A percentile compares a stretch with the other conserved stretches of the same genome.
Evolutionary conservation across 257 asterid species (phyloP).

Genomic region (Knoxia roxburghii): DNA sequence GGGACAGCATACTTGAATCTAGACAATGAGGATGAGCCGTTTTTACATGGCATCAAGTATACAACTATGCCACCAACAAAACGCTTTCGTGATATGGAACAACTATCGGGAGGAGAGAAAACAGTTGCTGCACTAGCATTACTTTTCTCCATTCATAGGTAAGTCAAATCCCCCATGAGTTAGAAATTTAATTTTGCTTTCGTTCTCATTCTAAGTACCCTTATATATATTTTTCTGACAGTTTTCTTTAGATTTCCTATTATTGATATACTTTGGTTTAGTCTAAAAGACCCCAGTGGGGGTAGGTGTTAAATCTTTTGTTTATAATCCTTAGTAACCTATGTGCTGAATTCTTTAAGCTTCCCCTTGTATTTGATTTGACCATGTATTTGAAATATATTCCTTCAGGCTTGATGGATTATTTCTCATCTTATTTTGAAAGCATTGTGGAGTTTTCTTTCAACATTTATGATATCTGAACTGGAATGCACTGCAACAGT

Average conservation of each 20-base stretch:
- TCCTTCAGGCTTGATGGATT: neutral
- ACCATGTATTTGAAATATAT: neutral
- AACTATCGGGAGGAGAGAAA: conserved; percentile 97
- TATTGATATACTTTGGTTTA: neutral
- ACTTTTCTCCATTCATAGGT: conserved; percentile 96
- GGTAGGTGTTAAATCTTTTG: neutral
- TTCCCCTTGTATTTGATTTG: neutral
- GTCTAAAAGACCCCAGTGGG: neutral
- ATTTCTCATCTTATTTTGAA: neutral
- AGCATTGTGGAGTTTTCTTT: neutral
- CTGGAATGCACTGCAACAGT: neutral
- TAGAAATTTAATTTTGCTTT: neutral
- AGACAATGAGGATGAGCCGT: conserved; percentile 95
- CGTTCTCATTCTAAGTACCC: too few relatives aligned
- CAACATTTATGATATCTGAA: neutral
- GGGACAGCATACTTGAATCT: conserved; percentile 89
- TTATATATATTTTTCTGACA: neutral
- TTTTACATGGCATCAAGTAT: conserved; percentile 83
- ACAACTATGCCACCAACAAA: conserved; percentile 99
- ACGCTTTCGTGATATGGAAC: conserved; percentile 90
- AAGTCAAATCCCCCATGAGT: conserved; percentile 5
- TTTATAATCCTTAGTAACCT: neutral
- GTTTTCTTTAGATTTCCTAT: neutral
- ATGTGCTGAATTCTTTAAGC: neutral
- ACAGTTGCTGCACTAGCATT: conserved; percentile 98